These are phyloP conservation scores for Aechmea fasciata DNA, from an alignment of 176 grass and related monocot genomes.

Conservation along the genomic window DNA sequence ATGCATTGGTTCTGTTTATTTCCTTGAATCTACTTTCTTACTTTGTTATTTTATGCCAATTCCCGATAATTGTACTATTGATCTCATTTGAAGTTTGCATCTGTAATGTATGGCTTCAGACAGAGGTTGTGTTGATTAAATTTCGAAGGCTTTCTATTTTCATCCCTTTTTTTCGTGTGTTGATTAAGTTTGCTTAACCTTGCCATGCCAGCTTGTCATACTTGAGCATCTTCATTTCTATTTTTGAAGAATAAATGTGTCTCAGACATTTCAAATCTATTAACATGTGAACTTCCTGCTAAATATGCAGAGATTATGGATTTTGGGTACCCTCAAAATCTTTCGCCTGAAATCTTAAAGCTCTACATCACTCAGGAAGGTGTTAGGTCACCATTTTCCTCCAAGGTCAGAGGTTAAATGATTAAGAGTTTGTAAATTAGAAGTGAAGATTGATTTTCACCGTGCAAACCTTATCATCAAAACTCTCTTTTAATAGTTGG, in stretches of 20 bases:
- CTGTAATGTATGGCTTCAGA: too few species aligned
- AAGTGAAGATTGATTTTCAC: too few species aligned
- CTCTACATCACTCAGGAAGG: constrained; percentile 99
- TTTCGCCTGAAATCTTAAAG: constrained; percentile 98
- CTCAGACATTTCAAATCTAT: background rate
- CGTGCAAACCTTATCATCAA: too few species aligned
- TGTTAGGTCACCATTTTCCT: constrained; percentile 90
- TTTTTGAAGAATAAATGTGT: too few species aligned
- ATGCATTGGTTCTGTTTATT: too few species aligned
- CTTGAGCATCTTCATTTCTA: background rate
- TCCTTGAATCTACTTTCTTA: too few species aligned
- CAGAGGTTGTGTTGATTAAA: too few species aligned
- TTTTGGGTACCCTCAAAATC: constrained; percentile 97
- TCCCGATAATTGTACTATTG: background rate
- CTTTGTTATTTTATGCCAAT: background rate
- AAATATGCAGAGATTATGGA: constrained; percentile 96
- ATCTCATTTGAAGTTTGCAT: background rate
- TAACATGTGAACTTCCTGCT: background rate
- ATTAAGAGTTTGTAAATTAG: background rate
- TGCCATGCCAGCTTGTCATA: too few species aligned
- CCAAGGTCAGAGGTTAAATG: constrained; percentile 51
- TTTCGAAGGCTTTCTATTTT: too few species aligned
- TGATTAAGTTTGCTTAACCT: too few species aligned
- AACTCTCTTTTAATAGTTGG: too few species aligned
- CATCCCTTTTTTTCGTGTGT: background rate